A percentile compares a stretch with the other conserved stretches of the same genome.
These are phyloP conservation scores for Pleurotus ostreatus DNA, from an alignment of 768 basidiomycete species.

Conservation along the genomic window DNA sequence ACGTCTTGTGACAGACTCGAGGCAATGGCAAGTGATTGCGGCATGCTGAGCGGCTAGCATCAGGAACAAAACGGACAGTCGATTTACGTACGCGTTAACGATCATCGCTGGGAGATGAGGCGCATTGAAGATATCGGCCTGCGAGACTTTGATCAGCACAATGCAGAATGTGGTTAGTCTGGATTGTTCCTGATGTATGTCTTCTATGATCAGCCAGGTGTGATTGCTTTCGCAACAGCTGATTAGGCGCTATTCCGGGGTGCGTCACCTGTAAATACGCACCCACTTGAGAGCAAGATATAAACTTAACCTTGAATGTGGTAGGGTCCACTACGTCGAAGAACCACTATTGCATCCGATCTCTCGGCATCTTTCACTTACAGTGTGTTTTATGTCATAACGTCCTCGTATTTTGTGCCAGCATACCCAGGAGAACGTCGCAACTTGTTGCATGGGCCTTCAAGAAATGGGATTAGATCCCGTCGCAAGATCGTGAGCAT, in stretches of 20 bases:
- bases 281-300: constrained; percentile 4
- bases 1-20: constrained; percentile 8
- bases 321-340: constrained; percentile 6
- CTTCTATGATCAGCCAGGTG: not conserved
- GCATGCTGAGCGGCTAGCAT: not conserved
- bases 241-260: not conserved
- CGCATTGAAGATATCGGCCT: not conserved
- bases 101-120: not conserved
- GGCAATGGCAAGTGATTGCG: constrained; percentile 1
- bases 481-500: no score
- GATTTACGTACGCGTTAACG: not conserved
- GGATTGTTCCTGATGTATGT: not conserved
- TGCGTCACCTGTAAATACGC: not conserved
- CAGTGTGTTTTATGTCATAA: not conserved
- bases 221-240: not conserved
- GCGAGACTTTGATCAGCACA: not conserved
- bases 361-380: not conserved
- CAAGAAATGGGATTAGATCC: no score
- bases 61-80: constrained; percentile 1
- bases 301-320: constrained; percentile 3
- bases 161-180: constrained; percentile 2
- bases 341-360: constrained; percentile 1
- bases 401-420: not conserved
- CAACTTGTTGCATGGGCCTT: not conserved
- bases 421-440: not conserved